These are phyloP conservation scores for Moniliophthora roreri DNA, from an alignment of 1,284 basidiomycete species.

Conservation along the genomic window DNA sequence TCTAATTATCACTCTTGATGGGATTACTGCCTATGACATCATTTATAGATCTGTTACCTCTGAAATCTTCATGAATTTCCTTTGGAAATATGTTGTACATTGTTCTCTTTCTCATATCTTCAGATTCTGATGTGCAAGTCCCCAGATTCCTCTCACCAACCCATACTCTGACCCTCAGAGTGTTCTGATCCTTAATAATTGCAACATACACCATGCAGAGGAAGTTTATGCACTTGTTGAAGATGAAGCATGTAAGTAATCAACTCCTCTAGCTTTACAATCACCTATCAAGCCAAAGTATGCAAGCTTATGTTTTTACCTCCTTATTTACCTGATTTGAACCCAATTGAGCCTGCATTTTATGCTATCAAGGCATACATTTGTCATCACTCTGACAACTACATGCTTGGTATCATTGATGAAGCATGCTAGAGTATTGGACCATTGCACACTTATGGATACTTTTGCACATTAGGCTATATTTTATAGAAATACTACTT, in stretches of 20 bases:
- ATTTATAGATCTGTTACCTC: slow-evolving; percentile 25
- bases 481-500: too few relatives aligned
- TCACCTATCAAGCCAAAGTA: not conserved
- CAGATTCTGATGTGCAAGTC: not conserved
- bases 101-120: not conserved
- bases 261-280: not conserved
- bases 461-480: too few relatives aligned
- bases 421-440: too few relatives aligned
- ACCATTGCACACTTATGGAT: too few relatives aligned
- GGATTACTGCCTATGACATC: slow-evolving; percentile 26
- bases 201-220: slow-evolving; percentile 13
- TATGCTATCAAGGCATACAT: slow-evolving; percentile 13
- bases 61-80: slow-evolving; percentile 21
- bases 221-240: slow-evolving; percentile 12
- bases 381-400: not conserved
- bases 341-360: slow-evolving; percentile 15
- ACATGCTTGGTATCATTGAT: too few relatives aligned
- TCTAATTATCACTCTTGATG: slow-evolving; percentile 27
- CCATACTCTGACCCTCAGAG: slow-evolving; percentile 14
- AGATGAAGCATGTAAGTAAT: slow-evolving; percentile 10
- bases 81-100: slow-evolving; percentile 20
- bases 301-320: slow-evolving; percentile 15
- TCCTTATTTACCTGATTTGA: slow-evolving; percentile 15
- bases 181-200: slow-evolving; percentile 14
- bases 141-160: slow-evolving; percentile 11